Evolutionary conservation across 192 early-diverging fungal species (phyloP).

Genomic region (Gryganskiella cystojenkinii): DNA sequence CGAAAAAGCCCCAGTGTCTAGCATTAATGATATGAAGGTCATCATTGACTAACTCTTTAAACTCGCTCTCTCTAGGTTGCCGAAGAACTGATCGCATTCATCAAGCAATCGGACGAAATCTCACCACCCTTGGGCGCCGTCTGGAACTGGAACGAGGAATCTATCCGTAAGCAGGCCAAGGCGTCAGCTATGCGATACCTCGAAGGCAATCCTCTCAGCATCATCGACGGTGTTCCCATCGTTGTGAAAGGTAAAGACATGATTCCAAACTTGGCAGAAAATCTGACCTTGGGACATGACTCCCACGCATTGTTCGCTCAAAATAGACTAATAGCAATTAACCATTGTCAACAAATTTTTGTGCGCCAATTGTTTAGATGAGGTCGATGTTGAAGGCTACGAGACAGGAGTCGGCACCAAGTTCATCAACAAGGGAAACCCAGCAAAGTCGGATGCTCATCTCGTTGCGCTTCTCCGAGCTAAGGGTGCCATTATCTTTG

Average conservation of each 20-base stretch:
- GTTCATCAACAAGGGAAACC: conserved; percentile 64
- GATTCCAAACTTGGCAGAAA: background rate
- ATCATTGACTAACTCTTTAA: background rate
- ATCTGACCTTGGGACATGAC: background rate
- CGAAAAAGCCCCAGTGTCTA: background rate
- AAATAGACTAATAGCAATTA: background rate
- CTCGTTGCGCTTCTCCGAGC: conserved; percentile 60
- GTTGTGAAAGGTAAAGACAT: conserved; percentile 65
- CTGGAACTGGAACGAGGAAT: conserved; percentile 44
- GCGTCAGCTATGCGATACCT: conserved; percentile 67
- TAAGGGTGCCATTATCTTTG: conserved; percentile 73
- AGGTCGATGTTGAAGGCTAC: conserved; percentile 67
- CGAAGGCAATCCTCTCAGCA: conserved; percentile 57
- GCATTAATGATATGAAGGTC: background rate
- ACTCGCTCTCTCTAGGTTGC: conserved; percentile 35
- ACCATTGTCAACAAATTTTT: background rate
- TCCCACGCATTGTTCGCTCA: background rate
- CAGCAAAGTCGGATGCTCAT: conserved; percentile 60
- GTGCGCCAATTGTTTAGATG: conserved; percentile 55
- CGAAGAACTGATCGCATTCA: conserved; percentile 22
- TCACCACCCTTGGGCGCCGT: conserved; percentile 41
- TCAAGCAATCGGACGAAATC: conserved; percentile 29
- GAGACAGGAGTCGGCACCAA: conserved; percentile 68
- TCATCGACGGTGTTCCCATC: conserved; percentile 81
- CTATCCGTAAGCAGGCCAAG: conserved; percentile 60